phyloP scores from a whole-genome alignment of 2,329 filamentous ascomycete species.

The Thelonectria olida region DNA sequence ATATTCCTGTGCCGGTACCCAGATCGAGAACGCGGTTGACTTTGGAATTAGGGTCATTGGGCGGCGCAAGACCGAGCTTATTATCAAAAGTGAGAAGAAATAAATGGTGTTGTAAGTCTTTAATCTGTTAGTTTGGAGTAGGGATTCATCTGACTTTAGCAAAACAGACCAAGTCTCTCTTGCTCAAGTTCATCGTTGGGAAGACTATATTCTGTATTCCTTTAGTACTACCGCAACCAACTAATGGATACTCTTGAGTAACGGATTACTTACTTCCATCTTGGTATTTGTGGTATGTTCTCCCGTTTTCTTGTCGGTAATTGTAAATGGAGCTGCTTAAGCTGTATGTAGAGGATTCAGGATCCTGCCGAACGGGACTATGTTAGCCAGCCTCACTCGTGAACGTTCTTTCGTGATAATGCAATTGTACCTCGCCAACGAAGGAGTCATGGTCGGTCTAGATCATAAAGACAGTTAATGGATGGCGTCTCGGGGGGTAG shows the following conservation, averaged over 20 bases:
- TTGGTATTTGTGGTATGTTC: conserved; percentile 16
- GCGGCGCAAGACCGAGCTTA: conserved; percentile 8
- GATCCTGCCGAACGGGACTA: neutral
- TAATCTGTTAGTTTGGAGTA: neutral
- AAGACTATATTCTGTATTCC: conserved; percentile 1
- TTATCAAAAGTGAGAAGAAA: conserved; percentile 11
- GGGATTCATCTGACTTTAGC: neutral
- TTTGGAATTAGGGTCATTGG: neutral
- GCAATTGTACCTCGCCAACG: neutral
- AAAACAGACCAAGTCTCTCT: conserved; percentile 1
- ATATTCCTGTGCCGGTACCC: conserved; percentile 4
- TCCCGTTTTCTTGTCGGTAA: conserved; percentile 14
- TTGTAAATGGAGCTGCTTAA: conserved; percentile 12
- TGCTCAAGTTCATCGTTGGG: conserved; percentile 15
- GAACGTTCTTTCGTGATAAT: neutral
- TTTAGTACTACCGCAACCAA: neutral
- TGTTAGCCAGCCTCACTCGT: neutral
- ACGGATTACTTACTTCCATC: conserved; percentile 2
- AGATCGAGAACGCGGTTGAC: conserved; percentile 1
- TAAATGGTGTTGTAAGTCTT: conserved; percentile 13
- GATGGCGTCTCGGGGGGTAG: neutral
- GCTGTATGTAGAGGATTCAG: conserved; percentile 7
- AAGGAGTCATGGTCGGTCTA: neutral
- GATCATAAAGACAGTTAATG: neutral
- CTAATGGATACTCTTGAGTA: neutral